Conservation (phyloP, 345 rosid genomes). For the Ceriops tagal region DNA sequence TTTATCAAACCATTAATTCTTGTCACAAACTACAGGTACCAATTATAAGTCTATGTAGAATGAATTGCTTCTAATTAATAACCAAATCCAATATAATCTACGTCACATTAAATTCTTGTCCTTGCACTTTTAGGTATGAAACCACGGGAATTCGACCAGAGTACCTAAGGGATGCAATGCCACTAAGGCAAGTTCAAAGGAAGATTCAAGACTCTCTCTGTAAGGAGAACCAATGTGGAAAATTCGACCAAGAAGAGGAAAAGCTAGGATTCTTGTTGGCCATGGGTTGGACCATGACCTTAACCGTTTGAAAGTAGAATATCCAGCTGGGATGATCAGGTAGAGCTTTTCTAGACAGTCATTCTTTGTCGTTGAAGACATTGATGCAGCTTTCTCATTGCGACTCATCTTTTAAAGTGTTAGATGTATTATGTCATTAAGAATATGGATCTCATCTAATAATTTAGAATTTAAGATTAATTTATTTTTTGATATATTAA, state of each 20-base stretch:
- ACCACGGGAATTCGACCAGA: conserved; percentile 77
- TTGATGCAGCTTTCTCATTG: too few species aligned
- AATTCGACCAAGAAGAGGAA: conserved; percentile 69
- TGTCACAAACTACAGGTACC: conserved; percentile 69
- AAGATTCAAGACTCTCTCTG: conserved; percentile 84
- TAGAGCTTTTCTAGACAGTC: conserved; percentile 1
- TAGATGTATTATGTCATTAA: too few species aligned
- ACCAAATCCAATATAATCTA: too few species aligned
- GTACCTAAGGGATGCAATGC: conserved; percentile 66
- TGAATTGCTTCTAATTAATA: not conserved
- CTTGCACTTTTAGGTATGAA: conserved; percentile 49
- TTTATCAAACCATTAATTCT: conserved; percentile 71
- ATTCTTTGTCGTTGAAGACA: too few species aligned
- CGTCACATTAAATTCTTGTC: not conserved
- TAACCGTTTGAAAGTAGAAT: conserved; percentile 69
- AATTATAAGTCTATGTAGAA: not conserved
- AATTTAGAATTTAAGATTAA: too few species aligned
- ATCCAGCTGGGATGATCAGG: conserved; percentile 79
- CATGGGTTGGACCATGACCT: conserved; percentile 83
- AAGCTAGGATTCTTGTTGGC: conserved; percentile 87
- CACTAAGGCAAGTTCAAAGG: conserved; percentile 59
- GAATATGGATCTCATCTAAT: too few species aligned
- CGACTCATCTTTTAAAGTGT: too few species aligned
- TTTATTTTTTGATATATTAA: too few species aligned
- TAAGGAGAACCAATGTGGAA: conserved; percentile 93